A percentile compares a stretch with the other conserved stretches of the same genome.
Evolutionary conservation across 2,329 filamentous ascomycete species (phyloP).

Genomic region (Cytospora piceicola): DNA sequence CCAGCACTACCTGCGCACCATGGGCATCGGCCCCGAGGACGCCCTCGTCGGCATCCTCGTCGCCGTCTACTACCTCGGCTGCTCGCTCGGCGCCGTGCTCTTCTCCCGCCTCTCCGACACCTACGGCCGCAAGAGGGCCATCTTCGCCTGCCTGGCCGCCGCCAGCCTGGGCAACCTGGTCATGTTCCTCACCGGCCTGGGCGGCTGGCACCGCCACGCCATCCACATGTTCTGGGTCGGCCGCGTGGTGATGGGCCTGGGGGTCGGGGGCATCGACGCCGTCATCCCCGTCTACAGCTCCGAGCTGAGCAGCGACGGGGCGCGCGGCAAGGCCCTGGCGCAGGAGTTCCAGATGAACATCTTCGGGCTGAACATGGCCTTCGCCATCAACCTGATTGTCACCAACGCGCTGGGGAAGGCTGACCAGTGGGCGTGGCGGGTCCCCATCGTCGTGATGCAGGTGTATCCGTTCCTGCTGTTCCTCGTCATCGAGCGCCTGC

Average conservation of each 20-base stretch:
- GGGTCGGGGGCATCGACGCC: conserved; percentile 63
- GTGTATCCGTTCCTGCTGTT: conserved; percentile 59
- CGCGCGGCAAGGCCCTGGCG: conserved; percentile 60
- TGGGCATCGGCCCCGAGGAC: conserved; percentile 49
- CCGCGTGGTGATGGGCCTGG: conserved; percentile 45
- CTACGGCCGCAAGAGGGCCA: conserved; percentile 28
- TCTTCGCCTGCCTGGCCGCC: conserved; percentile 28
- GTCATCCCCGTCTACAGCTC: conserved; percentile 64
- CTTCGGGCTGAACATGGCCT: conserved; percentile 64
- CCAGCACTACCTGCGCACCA: conserved; percentile 56
- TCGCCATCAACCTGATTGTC: conserved; percentile 60
- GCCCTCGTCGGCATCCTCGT: conserved; percentile 50
- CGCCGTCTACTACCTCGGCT: conserved; percentile 63
- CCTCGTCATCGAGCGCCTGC: conserved; percentile 55
- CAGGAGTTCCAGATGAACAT: conserved; percentile 70
- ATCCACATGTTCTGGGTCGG: conserved; percentile 32
- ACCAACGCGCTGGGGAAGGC: conserved; percentile 58
- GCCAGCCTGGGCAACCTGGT: conserved; percentile 27
- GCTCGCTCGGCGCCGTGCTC: conserved; percentile 55
- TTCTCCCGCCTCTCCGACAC: conserved; percentile 26
- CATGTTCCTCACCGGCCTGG: conserved; percentile 29
- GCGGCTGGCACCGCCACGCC: conserved; percentile 20
- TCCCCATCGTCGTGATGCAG: conserved; percentile 65
- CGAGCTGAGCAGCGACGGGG: conserved; percentile 60
- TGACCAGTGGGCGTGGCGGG: conserved; percentile 64